Evolutionary conservation across 2,329 filamentous ascomycete species (phyloP).

Genomic region (Aspergillus sp.): DNA sequence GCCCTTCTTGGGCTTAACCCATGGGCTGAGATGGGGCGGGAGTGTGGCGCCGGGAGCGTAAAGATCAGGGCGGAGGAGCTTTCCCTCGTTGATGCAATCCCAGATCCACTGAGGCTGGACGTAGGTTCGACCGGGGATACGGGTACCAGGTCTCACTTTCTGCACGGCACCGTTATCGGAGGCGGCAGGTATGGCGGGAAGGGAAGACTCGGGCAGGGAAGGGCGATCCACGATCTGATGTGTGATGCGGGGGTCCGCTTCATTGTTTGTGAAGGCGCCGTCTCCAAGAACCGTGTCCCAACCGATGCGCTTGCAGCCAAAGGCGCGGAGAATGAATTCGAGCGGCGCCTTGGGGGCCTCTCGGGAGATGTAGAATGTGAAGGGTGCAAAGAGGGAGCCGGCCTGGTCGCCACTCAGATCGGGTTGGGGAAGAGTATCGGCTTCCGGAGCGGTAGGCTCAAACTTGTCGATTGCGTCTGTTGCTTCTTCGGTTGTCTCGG

Average conservation of each 20-base stretch:
- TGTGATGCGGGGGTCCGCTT: conserved; percentile 85
- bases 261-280: conserved; percentile 88
- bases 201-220: conserved; percentile 63
- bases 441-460: conserved; percentile 78
- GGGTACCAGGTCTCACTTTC: conserved; percentile 63
- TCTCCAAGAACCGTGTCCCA: conserved; percentile 92
- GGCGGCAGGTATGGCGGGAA: conserved; percentile 47
- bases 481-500: conserved; percentile 53
- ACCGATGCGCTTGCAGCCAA: conserved; percentile 93
- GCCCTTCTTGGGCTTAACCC: conserved; percentile 84
- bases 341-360: conserved; percentile 89
- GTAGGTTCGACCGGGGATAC: conserved; percentile 90
- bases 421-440: conserved; percentile 85
- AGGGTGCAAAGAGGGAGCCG: conserved; percentile 80
- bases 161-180: conserved; percentile 51
- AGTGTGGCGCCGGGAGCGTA: conserved; percentile 89
- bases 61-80: conserved; percentile 81
- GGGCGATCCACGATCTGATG: conserved; percentile 96
- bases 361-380: conserved; percentile 89
- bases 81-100: conserved; percentile 93
- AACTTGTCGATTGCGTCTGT: conserved; percentile 85
- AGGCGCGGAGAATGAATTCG: conserved; percentile 90
- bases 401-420: conserved; percentile 67
- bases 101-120: conserved; percentile 98
- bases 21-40: conserved; percentile 93